phyloP scores from a whole-genome alignment of 805 yeast genomes.

The Metschnikowia cerradonensis region DNA sequence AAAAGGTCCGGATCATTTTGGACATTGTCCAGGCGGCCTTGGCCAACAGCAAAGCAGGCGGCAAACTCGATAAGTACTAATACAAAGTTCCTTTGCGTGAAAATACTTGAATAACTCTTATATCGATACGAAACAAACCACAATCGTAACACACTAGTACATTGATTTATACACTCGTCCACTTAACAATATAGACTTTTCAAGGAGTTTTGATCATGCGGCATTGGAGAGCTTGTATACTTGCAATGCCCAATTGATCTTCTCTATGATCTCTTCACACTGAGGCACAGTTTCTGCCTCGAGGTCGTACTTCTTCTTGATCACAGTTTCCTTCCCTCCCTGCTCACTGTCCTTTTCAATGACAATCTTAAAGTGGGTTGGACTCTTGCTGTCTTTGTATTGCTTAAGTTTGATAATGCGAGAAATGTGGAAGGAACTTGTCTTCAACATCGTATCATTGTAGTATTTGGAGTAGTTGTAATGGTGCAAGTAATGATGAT shows the following conservation, averaged over 20 bases:
- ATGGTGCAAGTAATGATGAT: conserved; percentile 37
- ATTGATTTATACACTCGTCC: no score
- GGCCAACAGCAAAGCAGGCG: not conserved
- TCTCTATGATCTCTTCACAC: conserved; percentile 72
- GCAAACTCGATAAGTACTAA: conserved; percentile 1
- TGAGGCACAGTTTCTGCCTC: conserved; percentile 64
- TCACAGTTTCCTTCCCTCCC: conserved; percentile 49
- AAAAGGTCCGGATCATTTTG: not conserved
- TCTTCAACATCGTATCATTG: conserved; percentile 72
- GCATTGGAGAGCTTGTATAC: conserved; percentile 42
- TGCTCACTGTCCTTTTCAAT: conserved; percentile 39
- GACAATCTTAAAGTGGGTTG: conserved; percentile 76
- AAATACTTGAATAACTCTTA: no score
- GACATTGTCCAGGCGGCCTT: not conserved
- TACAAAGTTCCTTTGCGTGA: not conserved
- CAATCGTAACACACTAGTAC: no score
- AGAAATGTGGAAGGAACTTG: conserved; percentile 80
- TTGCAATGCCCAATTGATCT: conserved; percentile 54
- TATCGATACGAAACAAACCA: no score
- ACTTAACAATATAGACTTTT: no score
- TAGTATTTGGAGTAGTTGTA: conserved; percentile 38
- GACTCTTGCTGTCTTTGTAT: conserved; percentile 57
- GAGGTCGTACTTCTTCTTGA: conserved; percentile 79
- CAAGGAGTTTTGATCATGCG: not conserved
- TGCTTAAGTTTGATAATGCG: conserved; percentile 75